Evolutionary conservation across 306 rosid species (phyloP).

Genomic region (Luffa acutangula): DNA sequence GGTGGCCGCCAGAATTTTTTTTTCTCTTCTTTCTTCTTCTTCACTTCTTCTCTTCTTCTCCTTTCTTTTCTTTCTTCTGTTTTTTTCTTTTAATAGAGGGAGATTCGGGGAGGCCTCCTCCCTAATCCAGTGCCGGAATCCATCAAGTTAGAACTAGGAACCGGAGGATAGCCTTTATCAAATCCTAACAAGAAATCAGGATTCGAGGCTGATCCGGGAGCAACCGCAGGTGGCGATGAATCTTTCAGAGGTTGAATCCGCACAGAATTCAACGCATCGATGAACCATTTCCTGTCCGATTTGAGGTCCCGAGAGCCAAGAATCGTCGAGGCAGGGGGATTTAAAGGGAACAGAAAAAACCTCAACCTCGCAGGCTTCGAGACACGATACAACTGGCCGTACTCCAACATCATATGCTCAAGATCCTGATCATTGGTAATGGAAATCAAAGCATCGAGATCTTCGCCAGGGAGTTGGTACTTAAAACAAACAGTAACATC

Average conservation of each 20-base stretch:
- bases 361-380: conserved; percentile 64
- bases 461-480: too few species aligned
- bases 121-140: too few species aligned
- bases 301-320: conserved; percentile 25
- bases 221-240: conserved; percentile 26
- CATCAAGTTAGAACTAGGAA: conserved; percentile 21
- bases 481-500: too few species aligned
- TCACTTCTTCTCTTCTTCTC: too few species aligned
- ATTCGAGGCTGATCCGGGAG: conserved; percentile 16
- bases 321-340: conserved; percentile 12
- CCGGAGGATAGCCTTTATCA: conserved; percentile 30
- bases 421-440: conserved; percentile 76
- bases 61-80: too few species aligned
- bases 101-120: too few species aligned
- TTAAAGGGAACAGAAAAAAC: conserved; percentile 46
- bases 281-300: conserved; percentile 62
- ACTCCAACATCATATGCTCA: conserved; percentile 71
- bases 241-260: conserved; percentile 34
- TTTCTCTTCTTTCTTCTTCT: too few species aligned
- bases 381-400: conserved; percentile 50
- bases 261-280: conserved; percentile 69
- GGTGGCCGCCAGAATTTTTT: too few species aligned
- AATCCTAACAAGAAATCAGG: conserved; percentile 73
- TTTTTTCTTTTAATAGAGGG: too few species aligned
- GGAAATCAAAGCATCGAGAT: too few species aligned